Conservation (phyloP, 208 protist genomes). For the Trypanosoma lewisi region DNA sequence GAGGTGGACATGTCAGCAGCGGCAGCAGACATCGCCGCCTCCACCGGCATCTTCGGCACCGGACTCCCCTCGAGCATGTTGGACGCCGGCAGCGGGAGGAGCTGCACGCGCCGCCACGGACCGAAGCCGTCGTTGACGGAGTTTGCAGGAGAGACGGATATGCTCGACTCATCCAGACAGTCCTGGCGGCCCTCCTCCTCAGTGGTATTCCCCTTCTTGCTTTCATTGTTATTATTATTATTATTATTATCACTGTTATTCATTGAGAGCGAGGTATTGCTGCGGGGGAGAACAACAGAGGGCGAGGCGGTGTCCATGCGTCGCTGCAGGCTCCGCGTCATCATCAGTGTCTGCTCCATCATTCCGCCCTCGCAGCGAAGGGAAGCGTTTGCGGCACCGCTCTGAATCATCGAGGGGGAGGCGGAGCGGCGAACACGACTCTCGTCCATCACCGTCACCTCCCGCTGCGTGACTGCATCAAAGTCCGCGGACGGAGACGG, state of each 20-base stretch:
- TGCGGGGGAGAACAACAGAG: background rate
- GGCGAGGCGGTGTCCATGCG: background rate
- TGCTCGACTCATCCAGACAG: background rate
- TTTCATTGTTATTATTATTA: background rate
- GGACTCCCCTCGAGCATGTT: background rate
- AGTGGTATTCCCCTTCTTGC: background rate
- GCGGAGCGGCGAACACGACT: background rate
- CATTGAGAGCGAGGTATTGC: background rate
- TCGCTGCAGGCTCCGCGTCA: background rate
- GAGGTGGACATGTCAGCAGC: too few species aligned
- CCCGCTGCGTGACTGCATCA: background rate
- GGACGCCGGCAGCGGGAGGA: background rate
- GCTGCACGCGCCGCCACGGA: slow-evolving; percentile 7
- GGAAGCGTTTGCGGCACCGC: background rate
- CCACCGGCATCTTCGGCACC: slow-evolving; percentile 6
- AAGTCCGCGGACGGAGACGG: background rate
- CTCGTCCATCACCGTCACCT: background rate
- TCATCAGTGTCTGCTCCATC: slow-evolving; percentile 10
- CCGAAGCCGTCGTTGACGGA: background rate
- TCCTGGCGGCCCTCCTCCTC: background rate
- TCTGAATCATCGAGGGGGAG: background rate
- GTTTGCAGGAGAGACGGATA: background rate
- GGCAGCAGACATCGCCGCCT: background rate
- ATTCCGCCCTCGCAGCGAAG: background rate
- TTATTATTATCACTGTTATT: background rate